Percentiles rank a stretch among this genome's conserved stretches.
These are phyloP conservation scores for Ustilago trichophora DNA, from an alignment of 1,284 basidiomycete genomes.

Conservation along the genomic window DNA sequence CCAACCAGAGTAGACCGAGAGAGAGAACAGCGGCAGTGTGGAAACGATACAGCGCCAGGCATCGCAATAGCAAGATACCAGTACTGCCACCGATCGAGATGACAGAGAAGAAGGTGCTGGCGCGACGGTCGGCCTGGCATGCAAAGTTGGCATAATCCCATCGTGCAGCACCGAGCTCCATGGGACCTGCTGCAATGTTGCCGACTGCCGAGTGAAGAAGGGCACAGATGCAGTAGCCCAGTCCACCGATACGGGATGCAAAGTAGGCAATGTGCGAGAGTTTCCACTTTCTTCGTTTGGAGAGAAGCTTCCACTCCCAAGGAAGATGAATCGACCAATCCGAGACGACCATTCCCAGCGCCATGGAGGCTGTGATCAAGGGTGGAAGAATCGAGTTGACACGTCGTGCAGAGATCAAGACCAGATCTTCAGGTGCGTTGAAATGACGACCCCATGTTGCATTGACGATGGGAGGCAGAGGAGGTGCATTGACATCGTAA, in stretches of 20 bases:
- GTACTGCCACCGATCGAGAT: slow-evolving; percentile 44
- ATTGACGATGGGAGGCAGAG: slow-evolving; percentile 23
- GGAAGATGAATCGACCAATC: slow-evolving; percentile 47
- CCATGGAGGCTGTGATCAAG: slow-evolving; percentile 40
- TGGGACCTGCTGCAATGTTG: slow-evolving; percentile 29
- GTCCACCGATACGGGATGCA: slow-evolving; percentile 41
- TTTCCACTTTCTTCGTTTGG: slow-evolving; percentile 41
- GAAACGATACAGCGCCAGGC: slow-evolving; percentile 44
- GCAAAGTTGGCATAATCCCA: slow-evolving; percentile 47
- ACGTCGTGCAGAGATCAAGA: slow-evolving; percentile 34
- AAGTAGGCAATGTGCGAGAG: slow-evolving; percentile 52
- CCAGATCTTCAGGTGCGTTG: slow-evolving; percentile 23
- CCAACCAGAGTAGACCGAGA: slow-evolving; percentile 36
- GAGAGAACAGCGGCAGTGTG: slow-evolving; percentile 28
- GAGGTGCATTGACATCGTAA: slow-evolving; percentile 3
- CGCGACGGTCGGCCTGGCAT: slow-evolving; percentile 32
- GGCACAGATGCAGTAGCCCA: slow-evolving; percentile 29
- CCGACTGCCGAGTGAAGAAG: slow-evolving; percentile 36
- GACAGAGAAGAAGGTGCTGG: slow-evolving; percentile 37
- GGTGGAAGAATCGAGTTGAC: slow-evolving; percentile 38
- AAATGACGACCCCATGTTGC: slow-evolving; percentile 1
- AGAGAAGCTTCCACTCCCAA: slow-evolving; percentile 44
- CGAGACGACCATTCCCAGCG: slow-evolving; percentile 39
- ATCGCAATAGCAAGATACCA: slow-evolving; percentile 42
- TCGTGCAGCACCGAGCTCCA: slow-evolving; percentile 20